Evolutionary conservation across 768 basidiomycete genomes (phyloP).

Genomic region (Cubamyces lactineus): DNA sequence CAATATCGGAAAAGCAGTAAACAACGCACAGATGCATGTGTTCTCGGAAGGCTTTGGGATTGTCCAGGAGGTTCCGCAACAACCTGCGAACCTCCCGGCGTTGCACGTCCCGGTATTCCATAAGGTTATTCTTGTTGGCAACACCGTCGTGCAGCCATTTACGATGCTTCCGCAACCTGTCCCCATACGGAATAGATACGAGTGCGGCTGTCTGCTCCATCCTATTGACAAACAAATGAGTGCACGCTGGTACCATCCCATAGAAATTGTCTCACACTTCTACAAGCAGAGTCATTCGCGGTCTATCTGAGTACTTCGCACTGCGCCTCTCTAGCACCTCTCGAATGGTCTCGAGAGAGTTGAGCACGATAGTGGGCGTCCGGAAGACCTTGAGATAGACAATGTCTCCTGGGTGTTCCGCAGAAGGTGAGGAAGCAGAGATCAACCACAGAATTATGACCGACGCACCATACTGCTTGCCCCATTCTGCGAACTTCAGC

Average conservation of each 20-base stretch:
- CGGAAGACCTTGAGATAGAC: constrained; percentile 20
- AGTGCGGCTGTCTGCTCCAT: constrained; percentile 18
- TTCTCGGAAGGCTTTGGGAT: constrained; percentile 12
- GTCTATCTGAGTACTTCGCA: constrained; percentile 31
- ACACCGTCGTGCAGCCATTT: constrained; percentile 24
- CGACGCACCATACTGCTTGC: not conserved
- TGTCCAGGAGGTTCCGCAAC: constrained; percentile 10
- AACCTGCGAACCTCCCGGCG: constrained; percentile 14
- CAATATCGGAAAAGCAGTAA: too few relatives aligned
- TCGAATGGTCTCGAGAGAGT: constrained; percentile 24
- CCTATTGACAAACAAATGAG: not conserved
- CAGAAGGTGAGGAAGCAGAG: not conserved
- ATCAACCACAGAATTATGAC: too few relatives aligned
- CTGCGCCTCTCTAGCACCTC: constrained; percentile 34
- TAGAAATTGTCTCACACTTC: too few relatives aligned
- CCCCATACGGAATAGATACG: constrained; percentile 10
- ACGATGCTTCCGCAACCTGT: constrained; percentile 23
- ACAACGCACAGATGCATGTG: constrained; percentile 1
- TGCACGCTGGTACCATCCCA: too few relatives aligned
- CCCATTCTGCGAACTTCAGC: constrained; percentile 2
- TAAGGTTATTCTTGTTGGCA: constrained; percentile 1
- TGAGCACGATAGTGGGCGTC: constrained; percentile 27
- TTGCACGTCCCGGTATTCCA: constrained; percentile 16
- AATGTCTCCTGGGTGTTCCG: constrained; percentile 21
- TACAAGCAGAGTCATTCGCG: constrained; percentile 16